Evolutionary conservation across 164 flowering plant species (phyloP).

Genomic region (Pachysandra terminalis): DNA sequence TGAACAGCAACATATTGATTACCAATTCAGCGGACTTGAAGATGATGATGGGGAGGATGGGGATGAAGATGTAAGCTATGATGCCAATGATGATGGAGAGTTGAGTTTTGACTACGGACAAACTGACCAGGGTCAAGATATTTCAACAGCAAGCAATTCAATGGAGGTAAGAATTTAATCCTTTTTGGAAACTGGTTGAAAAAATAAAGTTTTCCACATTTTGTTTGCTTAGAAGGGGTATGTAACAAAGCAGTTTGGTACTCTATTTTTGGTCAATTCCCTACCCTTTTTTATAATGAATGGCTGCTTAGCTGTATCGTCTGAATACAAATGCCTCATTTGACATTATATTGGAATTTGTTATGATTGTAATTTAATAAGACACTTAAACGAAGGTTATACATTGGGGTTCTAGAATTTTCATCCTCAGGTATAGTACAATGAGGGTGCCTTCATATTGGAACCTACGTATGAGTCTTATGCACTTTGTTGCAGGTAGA

Average conservation of each 20-base stretch:
- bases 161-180: constrained; percentile 55
- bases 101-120: constrained; percentile 80
- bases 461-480: too few relatives aligned
- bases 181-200: not conserved
- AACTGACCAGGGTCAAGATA: constrained; percentile 40
- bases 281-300: too few relatives aligned
- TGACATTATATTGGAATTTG: too few relatives aligned
- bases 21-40: constrained; percentile 74
- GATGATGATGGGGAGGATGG: constrained; percentile 60
- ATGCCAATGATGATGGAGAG: constrained; percentile 56
- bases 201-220: not conserved
- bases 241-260: not conserved
- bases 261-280: not conserved
- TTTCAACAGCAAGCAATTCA: constrained; percentile 42
- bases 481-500: too few relatives aligned
- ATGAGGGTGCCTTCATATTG: too few relatives aligned
- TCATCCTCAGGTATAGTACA: too few relatives aligned
- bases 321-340: not conserved
- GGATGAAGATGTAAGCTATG: constrained; percentile 35
- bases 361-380: too few relatives aligned
- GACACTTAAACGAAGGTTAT: not conserved
- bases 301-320: not conserved
- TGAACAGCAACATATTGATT: constrained; percentile 81
- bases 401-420: not conserved
- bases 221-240: not conserved